Base-by-base conservation (phyloP, 108 stramenopile genomes). In the Bacterosira constricta region DNA sequence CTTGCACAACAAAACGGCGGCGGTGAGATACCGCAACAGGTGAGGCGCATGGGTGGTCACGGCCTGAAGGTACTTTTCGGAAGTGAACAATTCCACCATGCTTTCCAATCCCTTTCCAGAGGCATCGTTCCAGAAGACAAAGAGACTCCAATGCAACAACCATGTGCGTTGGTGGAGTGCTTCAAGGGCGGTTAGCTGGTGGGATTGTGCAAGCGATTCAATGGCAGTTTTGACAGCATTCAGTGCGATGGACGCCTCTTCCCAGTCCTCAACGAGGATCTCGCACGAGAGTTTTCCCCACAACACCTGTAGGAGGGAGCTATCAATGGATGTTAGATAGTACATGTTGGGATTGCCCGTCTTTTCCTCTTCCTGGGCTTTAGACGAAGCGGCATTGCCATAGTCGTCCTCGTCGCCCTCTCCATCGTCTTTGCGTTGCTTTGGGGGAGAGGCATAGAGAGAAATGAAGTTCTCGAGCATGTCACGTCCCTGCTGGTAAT, bases 41-140 rank as follows among this genome's bases (percentile, higher is more conserved):
- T 99, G 98, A 13, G 99, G 99, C 61, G 97, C 96, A 83, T 97
- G 94, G 70, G 97, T 99, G 49, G 98, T 97, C 58, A 99, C 96
- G 41, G 98, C 98, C 69, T 98, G 97, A 56, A 97, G 91, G 87
- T 95, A 94, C 51, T 86, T 88, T 81, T 94, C 97, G 17, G 80
- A 75, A 55, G 83, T 78, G 67, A 92, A 95, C 8, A 96, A 80
- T 37, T 96, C 96, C 55, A 96, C 90, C 70, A 96, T 86, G 60
- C 81, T 83, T 51, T 96, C 93, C 66, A 94, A 69, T 52, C 93
- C 92, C 68, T 90, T 90, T 63, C 83, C 83, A 30, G 85, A 69
- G 26, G 87, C 79, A 72, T 96, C 91, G 85, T 98, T 98, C 95
- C 97, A 98, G 78, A 94, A 98, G 30, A 98, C 97, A 76, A 99